Evolutionary conservation across 2,329 filamentous ascomycete species (phyloP).

Genomic region (Arthroderma sp.): DNA sequence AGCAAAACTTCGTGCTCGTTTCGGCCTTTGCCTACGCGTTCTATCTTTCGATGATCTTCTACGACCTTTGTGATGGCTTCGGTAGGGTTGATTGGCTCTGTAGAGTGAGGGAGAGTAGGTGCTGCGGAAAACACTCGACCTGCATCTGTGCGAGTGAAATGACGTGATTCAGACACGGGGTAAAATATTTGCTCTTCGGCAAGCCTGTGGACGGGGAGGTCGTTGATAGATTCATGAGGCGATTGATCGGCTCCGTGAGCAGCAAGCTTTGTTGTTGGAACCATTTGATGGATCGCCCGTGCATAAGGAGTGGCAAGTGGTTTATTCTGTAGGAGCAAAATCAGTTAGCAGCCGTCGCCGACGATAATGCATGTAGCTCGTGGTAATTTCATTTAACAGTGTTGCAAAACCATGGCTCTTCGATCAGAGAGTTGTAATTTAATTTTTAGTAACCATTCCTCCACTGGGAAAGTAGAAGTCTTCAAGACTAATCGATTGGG

Average conservation of each 20-base stretch:
- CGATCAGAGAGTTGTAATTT: conserved; percentile 60
- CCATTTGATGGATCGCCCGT: conserved; percentile 62
- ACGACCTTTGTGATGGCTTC: conserved; percentile 19
- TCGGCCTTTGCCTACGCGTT: conserved; percentile 30
- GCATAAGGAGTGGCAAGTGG: conserved; percentile 63
- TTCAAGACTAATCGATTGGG: conserved; percentile 99
- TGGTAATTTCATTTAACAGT: too few species aligned
- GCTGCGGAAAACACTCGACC: conserved; percentile 45
- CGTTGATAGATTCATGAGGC: conserved; percentile 50
- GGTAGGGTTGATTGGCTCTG: conserved; percentile 20
- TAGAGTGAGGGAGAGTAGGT: conserved; percentile 20
- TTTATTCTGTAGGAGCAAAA: conserved; percentile 48
- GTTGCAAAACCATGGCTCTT: background rate
- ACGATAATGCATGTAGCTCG: too few species aligned
- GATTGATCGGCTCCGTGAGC: conserved; percentile 23
- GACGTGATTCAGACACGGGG: conserved; percentile 49
- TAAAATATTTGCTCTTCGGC: conserved; percentile 46
- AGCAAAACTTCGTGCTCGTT: conserved; percentile 39
- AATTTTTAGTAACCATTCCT: conserved; percentile 50
- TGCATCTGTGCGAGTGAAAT: conserved; percentile 53
- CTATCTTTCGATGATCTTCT: conserved; percentile 22
- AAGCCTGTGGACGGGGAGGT: conserved; percentile 46
- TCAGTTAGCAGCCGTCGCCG: too few species aligned
- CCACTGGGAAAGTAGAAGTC: conserved; percentile 44
- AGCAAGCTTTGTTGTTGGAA: conserved; percentile 51